phyloP scores from a whole-genome alignment of 2,329 filamentous ascomycete genomes.

The Fonsecaea nubica region DNA sequence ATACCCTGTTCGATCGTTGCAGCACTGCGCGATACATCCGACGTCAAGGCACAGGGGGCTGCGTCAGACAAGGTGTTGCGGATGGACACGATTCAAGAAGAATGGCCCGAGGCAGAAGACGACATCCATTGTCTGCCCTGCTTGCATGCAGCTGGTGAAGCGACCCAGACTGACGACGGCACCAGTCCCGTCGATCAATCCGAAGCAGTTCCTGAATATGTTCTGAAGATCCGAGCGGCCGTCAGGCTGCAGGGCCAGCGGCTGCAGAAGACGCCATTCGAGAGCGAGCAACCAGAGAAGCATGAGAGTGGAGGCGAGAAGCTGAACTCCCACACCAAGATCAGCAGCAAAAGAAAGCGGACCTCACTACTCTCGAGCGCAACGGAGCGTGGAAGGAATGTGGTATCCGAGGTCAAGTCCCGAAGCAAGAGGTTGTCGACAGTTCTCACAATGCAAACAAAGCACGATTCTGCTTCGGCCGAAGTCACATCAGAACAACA shows the following conservation, averaged over 20 bases:
- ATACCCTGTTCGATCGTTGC: slow-evolving; percentile 10
- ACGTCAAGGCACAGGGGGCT: neutral
- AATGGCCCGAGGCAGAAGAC: slow-evolving; percentile 15
- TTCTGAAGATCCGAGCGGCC: slow-evolving; percentile 22
- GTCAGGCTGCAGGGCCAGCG: slow-evolving; percentile 21
- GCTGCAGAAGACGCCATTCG: slow-evolving; percentile 1
- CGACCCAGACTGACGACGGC: neutral
- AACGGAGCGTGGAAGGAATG: slow-evolving; percentile 13
- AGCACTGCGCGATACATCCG: slow-evolving; percentile 9
- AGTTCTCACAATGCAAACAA: neutral
- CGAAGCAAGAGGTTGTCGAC: slow-evolving; percentile 1
- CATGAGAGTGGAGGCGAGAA: slow-evolving; percentile 38
- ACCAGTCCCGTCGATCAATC: neutral
- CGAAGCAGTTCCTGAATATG: slow-evolving; percentile 18
- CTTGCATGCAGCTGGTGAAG: neutral
- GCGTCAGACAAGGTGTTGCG: slow-evolving; percentile 13
- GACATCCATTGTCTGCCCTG: slow-evolving; percentile 10
- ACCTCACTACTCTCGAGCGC: neutral
- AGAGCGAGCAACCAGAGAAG: slow-evolving; percentile 1
- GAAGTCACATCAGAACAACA: neutral
- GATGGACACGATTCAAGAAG: slow-evolving; percentile 21
- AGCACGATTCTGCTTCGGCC: neutral
- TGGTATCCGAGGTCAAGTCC: slow-evolving; percentile 2
- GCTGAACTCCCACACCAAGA: slow-evolving; percentile 49
- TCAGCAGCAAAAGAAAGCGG: slow-evolving; percentile 6